These are phyloP conservation scores for Circinella minor DNA, from an alignment of 371 early-diverging fungal genomes.

Conservation along the genomic window DNA sequence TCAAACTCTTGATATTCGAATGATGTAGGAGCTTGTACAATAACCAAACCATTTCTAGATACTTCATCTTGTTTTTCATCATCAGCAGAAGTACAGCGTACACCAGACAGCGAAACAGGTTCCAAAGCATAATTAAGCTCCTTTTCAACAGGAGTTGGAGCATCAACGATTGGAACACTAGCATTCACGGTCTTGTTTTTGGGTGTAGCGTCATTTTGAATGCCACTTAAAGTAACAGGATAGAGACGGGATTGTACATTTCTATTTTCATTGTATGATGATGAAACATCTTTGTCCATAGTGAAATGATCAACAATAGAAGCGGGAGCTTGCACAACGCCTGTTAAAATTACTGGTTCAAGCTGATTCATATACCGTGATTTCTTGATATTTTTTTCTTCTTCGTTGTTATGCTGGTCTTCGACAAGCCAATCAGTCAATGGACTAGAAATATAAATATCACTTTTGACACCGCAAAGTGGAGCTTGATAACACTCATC, in stretches of 20 bases:
- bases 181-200: not conserved
- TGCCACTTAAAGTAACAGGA: not conserved
- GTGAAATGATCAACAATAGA: not conserved
- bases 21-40: not conserved
- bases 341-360: not conserved
- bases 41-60: not conserved
- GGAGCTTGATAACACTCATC: not conserved
- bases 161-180: not conserved
- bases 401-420: not conserved
- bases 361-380: not conserved
- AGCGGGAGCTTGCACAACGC: not conserved
- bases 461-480: not conserved
- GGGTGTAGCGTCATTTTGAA: not conserved
- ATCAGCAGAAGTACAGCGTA: not conserved
- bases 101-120: slow-evolving; percentile 2
- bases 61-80: not conserved
- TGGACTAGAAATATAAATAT: not conserved
- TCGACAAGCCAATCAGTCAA: slow-evolving; percentile 2
- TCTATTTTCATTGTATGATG: not conserved
- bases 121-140: not conserved
- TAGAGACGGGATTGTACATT: not conserved
- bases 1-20: slow-evolving; percentile 5
- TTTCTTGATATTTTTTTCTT: not conserved
- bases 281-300: too few relatives aligned
- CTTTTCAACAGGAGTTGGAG: not conserved